Evolutionary conservation across 1,284 basidiomycete species (phyloP), one percentile per base, ranked within the genome.

Genomic region (Sporisorium scitamineum): DNA sequence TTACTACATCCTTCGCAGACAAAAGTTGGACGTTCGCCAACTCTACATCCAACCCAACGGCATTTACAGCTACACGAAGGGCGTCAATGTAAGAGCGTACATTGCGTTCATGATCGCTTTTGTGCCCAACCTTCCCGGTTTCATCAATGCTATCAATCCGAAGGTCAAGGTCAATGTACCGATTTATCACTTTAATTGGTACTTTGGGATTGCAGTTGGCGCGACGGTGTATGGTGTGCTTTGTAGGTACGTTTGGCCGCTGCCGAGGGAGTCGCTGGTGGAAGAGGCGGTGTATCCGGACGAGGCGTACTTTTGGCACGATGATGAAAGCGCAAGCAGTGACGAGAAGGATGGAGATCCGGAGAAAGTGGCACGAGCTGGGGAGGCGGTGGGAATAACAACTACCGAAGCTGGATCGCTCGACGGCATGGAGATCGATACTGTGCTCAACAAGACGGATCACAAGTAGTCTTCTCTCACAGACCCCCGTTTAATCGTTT

Each of bases 91-190:
- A 1, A 39, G 70, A 27, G 70, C 65, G 4, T 73, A 68, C 52
- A 48, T 73, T 18, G 70, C 70, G 0, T 73, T 73, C 27, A 14
- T 20, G 8, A 39, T 60, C 6, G 70, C 61, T 1, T 73, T 73
- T 41, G 42, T 64, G 2, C 70, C 70, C 20, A 68, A 68, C 18
- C 29, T 69, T 8, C 70, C 70, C 9, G 70, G 70, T 2, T 73
- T 73, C 32, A 52, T 68, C 51, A 68, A 73, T 26, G 69, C 69
- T 2, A 71, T 71, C 63, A 70, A 66, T 29, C 62, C 68, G 5
- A 34, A 26, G 5, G 53, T 71, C 18, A 31, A 45, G 0, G n/a
- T 63, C n/a, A 54, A 67, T 26, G 54, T 64, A 3, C 69, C 69
- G 16, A 71, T 64, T 18, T 71, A 71, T 11, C 31, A 44, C 13